Base-by-base conservation (phyloP, 495 filamentous ascomycete species). In the Sordaria brevicollis region DNA sequence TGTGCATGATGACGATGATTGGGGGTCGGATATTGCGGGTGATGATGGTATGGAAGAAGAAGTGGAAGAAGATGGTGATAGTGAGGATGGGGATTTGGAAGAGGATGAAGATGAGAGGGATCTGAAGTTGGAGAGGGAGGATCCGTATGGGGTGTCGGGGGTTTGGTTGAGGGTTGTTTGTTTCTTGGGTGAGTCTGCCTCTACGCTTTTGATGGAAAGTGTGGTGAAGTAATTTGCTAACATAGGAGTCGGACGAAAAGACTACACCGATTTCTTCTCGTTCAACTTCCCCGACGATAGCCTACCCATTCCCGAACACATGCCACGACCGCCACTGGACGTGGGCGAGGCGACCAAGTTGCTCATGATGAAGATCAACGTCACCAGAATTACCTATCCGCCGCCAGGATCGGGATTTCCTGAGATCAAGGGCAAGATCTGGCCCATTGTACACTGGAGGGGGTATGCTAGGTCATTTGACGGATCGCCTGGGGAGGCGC, bases 141-240 rank as follows among this genome's bases (percentile, higher is more conserved):
- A 91, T 75, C 89, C 89, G 1, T 91, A 89, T 73, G 82, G 80
- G 68, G 76, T 89, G 5, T 81, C 82, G 0, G 89, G 89, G 2
- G 86, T 81, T 4, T 91, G 88, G 87, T 77, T 85, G 70, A 76
- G 89, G 8, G 78, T 86, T 41, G 83, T 87, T n/a, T 85, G 83
- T 70, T 87, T 86, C 70, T 77, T 86, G 3, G 74, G 74, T 77
- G 35, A 33, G 71, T 67, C 7, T 29, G 4, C 29, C 57, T 9
- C 8, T 8, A n/a, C 25, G 15, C 54, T 62, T 6, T 13, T 57
- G 69, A 80, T 67, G 0, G 13, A 15, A 2, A 11, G 35, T 15
- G 36, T 39, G 19, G 17, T 33, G 19, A 33, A 17, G 39, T 3
- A 34, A 31, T 8, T 31, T 67, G 2, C 65, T 68, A 13, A 79